Evolutionary conservation across 805 yeast genomes (phyloP), one percentile per base, ranked within the genome.

Genomic region (Candida odintsovae): DNA sequence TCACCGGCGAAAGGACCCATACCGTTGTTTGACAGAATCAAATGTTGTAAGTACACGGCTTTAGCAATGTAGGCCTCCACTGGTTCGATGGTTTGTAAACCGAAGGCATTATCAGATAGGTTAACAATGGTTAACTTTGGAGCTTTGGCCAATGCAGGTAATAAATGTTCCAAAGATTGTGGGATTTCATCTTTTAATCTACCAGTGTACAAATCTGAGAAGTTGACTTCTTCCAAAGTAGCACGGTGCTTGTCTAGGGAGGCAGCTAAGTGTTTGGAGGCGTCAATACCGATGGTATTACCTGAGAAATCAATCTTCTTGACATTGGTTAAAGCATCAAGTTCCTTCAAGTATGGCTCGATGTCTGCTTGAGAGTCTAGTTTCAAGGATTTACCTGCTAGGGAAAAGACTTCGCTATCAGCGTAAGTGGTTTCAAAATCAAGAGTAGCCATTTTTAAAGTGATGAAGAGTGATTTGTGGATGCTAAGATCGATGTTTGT

Each of bases 1-100:
- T 92, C 84, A 58, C 99, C 99, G 1, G 98, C 96, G 64, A 86
- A 86, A 22, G 99, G 99, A 31, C 99, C 99, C 81, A 94, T 84
- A 46, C 99, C 99, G 65, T 94, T 94, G 69, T 94, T 94, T 41
- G 97, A 84, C 51, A 94, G 73, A 54, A 88, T 82, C 65, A 94
- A 76, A 63, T 94, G 97, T 66, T 87, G 85, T 46, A 94, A 69
- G 22, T 95, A 81, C 16, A 79, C 76, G 31, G 92, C 95, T 56
- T 83, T 74, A 12, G 86, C 70, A 48, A 94, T 72, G 58, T 83
- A 90, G 23, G 72, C 74, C 63, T 94, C 96, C 46, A 94, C 75
- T 9, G 94, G 95, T 48, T 85, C 96, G 51, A 94, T 88, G 21
- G 98, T 86, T 61, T 94, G 95, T 61, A 94, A 83, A 12, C 99